These are phyloP conservation scores for Venturia aucupariae DNA, from an alignment of 2,329 filamentous ascomycete genomes.

Conservation along the genomic window DNA sequence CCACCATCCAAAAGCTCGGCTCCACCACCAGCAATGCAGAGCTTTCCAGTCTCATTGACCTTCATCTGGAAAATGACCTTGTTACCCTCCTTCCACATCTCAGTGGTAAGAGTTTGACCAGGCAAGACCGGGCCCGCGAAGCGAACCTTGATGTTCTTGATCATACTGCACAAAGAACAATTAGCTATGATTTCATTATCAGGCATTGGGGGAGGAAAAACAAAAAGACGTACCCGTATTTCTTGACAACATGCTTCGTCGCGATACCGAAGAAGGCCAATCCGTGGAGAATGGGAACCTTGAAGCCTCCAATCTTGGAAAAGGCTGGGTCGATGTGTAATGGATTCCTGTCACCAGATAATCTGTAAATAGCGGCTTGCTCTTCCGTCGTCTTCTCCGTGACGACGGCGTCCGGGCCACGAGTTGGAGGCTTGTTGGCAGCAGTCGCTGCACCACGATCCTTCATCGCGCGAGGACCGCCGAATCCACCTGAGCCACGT, in stretches of 20 bases:
- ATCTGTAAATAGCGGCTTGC: slow-evolving; percentile 85
- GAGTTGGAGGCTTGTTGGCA: slow-evolving; percentile 66
- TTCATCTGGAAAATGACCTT: slow-evolving; percentile 77
- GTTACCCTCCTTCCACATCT: slow-evolving; percentile 87
- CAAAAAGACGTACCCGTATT: slow-evolving; percentile 49
- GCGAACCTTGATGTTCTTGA: slow-evolving; percentile 87
- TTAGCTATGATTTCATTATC: background rate
- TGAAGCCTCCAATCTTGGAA: slow-evolving; percentile 91
- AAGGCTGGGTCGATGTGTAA: slow-evolving; percentile 93
- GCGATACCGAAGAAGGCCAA: slow-evolving; percentile 89
- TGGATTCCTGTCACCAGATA: slow-evolving; percentile 92
- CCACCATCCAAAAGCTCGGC: slow-evolving; percentile 57
- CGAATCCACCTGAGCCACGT: slow-evolving; percentile 83
- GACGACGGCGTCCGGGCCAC: slow-evolving; percentile 69
- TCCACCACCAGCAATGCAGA: slow-evolving; percentile 72
- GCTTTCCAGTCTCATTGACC: slow-evolving; percentile 88
- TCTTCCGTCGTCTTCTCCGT: slow-evolving; percentile 83
- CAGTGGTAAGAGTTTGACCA: slow-evolving; percentile 78
- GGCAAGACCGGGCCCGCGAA: slow-evolving; percentile 82
- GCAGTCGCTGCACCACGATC: slow-evolving; percentile 76
- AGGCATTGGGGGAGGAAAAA: too few relatives aligned
- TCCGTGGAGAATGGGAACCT: slow-evolving; percentile 90
- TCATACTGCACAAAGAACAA: slow-evolving; percentile 47
- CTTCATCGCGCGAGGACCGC: slow-evolving; percentile 64
- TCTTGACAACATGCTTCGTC: slow-evolving; percentile 80